phyloP scores from a whole-genome alignment of 139 green algal species.

The Micractinium sp. region DNA sequence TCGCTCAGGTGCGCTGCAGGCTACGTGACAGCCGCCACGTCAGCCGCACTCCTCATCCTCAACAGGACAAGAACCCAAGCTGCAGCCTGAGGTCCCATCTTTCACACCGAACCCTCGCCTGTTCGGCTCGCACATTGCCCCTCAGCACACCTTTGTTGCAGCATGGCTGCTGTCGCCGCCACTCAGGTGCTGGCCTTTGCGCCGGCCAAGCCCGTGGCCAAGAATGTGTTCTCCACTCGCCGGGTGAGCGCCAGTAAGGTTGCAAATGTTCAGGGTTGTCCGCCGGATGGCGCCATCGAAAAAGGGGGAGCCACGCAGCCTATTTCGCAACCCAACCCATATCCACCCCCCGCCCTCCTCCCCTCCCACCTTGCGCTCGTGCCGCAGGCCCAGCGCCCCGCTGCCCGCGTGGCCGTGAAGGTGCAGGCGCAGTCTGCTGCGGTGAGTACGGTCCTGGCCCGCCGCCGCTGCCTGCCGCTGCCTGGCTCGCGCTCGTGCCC shows the following conservation, averaged over 20 bases:
- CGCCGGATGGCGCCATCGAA: neutral
- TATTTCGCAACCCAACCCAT: neutral
- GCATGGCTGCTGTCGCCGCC: neutral
- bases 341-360: neutral
- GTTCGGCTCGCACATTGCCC: neutral
- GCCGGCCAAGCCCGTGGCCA: neutral
- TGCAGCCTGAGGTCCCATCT: neutral
- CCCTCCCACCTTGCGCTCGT: too few relatives aligned
- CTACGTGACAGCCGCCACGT: too few relatives aligned
- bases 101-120: neutral
- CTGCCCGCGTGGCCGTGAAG: neutral
- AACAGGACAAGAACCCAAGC: too few relatives aligned
- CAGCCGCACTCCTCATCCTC: too few relatives aligned
- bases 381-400: slow-evolving; percentile 7
- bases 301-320: neutral
- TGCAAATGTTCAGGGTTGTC: neutral
- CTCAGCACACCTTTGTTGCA: neutral
- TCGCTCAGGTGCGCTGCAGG: too few relatives aligned
- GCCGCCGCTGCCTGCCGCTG: neutral
- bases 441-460: neutral
- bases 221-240: slow-evolving; percentile 1
- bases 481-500: neutral
- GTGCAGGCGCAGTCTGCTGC: neutral
- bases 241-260: neutral
- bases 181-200: neutral